Evolutionary conservation across 768 basidiomycete species (phyloP), one percentile per base, ranked within the genome.

Genomic region (Lentinula boryana): DNA sequence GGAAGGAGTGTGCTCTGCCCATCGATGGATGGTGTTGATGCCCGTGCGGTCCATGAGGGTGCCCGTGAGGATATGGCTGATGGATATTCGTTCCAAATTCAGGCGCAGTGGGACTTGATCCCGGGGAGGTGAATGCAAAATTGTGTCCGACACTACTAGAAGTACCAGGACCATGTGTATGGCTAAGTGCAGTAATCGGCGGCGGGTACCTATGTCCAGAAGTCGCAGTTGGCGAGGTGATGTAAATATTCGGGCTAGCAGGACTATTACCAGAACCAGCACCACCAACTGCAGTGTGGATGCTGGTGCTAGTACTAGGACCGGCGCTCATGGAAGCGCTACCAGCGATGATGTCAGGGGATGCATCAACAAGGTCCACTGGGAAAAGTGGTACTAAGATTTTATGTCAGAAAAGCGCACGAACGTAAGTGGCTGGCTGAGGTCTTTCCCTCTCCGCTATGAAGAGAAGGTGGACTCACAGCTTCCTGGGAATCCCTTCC

Each of bases 241-340:
- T 78, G 68, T 80, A 88, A 65, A 91, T 89, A 64, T 89, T 87
- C 8, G 89, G 88, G 57, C 78, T 83, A 6, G 55, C 44, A 43
- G 55, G 55, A 56, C 84, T 83, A 32, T 36, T 49, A 40, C 40
- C 23, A 3, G 57, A 36, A 9, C 18, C 43, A 18, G 57, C 23
- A 41, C 41, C 56, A 18, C 35, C 35, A n/a, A 55, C 43, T 15
- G 55, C 2, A 40, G 12, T 56, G 27, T 56, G 55, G 23, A 56
- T 43, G 21, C 27, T 41, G 23, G 21, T 23, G 18, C 21, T 31
- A 8, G 18, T 40, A 23, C 21, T 41, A 16, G 55, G 8, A 31
- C 40, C 40, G 12, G 40, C 40, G 55, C 31, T 43, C 40, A 56
- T 56, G 36, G 41, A 16, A 13, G 21, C 40, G 23, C 40, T 23